phyloP scores from a whole-genome alignment of 768 basidiomycete genomes.

The Mrakia blollopis region DNA sequence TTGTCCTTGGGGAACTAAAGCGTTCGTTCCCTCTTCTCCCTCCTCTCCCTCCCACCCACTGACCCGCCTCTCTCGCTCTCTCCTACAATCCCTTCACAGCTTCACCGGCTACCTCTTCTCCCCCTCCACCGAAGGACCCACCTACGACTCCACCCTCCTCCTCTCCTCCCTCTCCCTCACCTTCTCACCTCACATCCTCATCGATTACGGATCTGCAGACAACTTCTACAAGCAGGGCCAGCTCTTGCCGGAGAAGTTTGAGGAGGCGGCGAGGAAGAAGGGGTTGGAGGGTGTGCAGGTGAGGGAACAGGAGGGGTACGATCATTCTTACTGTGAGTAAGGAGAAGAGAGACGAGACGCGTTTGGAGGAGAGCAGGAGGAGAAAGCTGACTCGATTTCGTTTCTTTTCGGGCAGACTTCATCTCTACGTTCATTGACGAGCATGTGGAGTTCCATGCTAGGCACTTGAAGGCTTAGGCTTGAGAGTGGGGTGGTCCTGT shows the following conservation, averaged over 20 bases:
- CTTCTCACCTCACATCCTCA: slow-evolving; percentile 68
- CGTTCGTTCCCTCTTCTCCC: slow-evolving; percentile 45
- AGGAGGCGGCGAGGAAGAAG: slow-evolving; percentile 66
- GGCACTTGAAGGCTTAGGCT: not conserved
- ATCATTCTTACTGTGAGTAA: slow-evolving; percentile 66
- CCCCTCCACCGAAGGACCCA: slow-evolving; percentile 68
- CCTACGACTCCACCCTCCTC: slow-evolving; percentile 81
- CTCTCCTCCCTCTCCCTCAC: slow-evolving; percentile 56
- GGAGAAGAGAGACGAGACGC: not conserved
- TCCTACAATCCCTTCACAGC: not conserved
- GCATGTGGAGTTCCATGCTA: slow-evolving; percentile 61
- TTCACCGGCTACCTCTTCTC: slow-evolving; percentile 68
- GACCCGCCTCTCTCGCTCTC: not conserved
- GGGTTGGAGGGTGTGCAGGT: slow-evolving; percentile 70
- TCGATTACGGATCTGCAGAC: slow-evolving; percentile 70
- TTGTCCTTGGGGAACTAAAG: slow-evolving; percentile 87
- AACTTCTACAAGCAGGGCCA: slow-evolving; percentile 74
- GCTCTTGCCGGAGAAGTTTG: slow-evolving; percentile 72
- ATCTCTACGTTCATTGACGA: slow-evolving; percentile 85
- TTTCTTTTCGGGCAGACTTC: slow-evolving; percentile 39
- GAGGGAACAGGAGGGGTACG: slow-evolving; percentile 74
- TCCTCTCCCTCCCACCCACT: not conserved
- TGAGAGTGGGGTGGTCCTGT: no score
- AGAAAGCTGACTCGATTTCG: no score
- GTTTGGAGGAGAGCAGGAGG: no score